Base-by-base conservation (phyloP, 2,329 filamentous ascomycete species). In the Davidsoniella virescens region DNA sequence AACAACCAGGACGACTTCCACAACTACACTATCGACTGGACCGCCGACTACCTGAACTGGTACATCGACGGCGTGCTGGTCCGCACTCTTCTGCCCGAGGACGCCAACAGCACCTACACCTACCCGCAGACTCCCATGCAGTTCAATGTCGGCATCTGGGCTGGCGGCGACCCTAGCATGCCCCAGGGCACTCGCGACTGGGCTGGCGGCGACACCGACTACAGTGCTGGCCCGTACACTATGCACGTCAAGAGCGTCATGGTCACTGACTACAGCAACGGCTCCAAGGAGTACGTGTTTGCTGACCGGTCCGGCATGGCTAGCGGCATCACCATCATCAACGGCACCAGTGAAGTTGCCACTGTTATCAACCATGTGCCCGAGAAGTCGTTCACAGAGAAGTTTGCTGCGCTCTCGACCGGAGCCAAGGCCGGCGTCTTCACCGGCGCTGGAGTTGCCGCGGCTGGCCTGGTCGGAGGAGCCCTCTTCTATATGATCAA, bases 81-180 rank as follows among this genome's bases (percentile, higher is more conserved):
- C 47, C 78, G 84, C 54, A 79, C 73, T 1, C 68, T 85, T n/a
- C 62, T 70, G 7, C 74, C 76, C 51, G 66, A 65, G 20, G 76
- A 82, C 47, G 76, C 78, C 52, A 73, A 79, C 60, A 72, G 72
- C 56, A 77, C 78, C 10, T 62, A 72, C 46, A 73, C 74, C 60
- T 88, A 76, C 62, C 84, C 84, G 0, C 84, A 90, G 61, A 87
- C 84, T 0, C 84, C 84, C 1, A 82, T 83, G 78, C 75, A 76
- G 47, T 63, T 85, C 46, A 78, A 76, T 48, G 59, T 85, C 16
- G 80, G 81, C 49, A 79, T 82, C 56, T 82, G 77, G 72, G 74
- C 80, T 47, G 71, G 76, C 51, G 71, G 79, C 54, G 71, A 84
- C 55, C 65, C 76, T 5, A 60, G 66, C 39, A 62, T 80, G 59